These are phyloP conservation scores for Calonectria pseudoturangicola DNA, from an alignment of 2,329 filamentous ascomycete genomes.

Conservation along the genomic window DNA sequence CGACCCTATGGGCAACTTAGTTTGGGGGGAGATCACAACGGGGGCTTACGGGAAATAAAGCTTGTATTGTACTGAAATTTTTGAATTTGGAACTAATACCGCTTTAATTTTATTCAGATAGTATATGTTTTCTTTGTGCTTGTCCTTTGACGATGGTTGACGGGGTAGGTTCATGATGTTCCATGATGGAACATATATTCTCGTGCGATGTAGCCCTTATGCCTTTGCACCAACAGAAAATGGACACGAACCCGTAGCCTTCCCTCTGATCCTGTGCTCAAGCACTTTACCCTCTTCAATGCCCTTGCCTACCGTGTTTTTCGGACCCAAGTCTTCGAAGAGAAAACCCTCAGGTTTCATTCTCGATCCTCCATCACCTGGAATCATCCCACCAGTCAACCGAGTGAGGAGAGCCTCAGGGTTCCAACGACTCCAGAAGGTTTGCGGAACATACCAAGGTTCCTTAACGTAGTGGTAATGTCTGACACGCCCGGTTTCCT, in stretches of 20 bases:
- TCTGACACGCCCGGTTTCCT: conserved; percentile 71
- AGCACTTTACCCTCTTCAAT: conserved; percentile 61
- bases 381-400: conserved; percentile 66
- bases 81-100: no score
- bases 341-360: conserved; percentile 71
- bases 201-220: not conserved
- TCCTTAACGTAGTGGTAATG: conserved; percentile 73
- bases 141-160: no score
- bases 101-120: no score
- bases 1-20: not conserved
- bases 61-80: not conserved
- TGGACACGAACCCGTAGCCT: conserved; percentile 66
- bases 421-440: conserved; percentile 78
- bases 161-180: no score
- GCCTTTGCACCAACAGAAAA: conserved; percentile 53
- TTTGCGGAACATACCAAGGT: conserved; percentile 79
- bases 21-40: not conserved
- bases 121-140: not conserved
- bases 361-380: conserved; percentile 62
- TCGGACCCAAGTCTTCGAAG: conserved; percentile 78
- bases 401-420: conserved; percentile 70
- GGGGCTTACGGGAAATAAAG: not conserved
- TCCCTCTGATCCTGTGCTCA: conserved; percentile 56
- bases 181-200: no score
- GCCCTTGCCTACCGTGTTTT: conserved; percentile 71